Conservation (phyloP, 176 grass and related monocot genomes). For the Eragrostis nindensis region DNA sequence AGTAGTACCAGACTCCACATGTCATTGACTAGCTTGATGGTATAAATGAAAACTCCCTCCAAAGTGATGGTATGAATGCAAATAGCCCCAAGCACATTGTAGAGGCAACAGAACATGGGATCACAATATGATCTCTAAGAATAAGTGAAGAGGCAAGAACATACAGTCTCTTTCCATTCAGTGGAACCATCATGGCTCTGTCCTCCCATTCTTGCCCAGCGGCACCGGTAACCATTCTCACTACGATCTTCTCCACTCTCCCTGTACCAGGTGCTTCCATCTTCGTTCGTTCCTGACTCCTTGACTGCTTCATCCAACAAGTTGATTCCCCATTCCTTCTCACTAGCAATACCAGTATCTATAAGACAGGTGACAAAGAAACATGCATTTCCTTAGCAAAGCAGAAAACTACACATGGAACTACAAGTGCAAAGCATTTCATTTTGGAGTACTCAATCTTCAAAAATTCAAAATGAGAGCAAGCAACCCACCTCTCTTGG, state of each 20-base stretch:
- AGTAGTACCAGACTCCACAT: too few relatives aligned
- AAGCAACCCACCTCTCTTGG: conserved; percentile 81
- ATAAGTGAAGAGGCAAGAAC: conserved; percentile 38
- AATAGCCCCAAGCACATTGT: conserved; percentile 9
- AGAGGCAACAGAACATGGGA: background rate
- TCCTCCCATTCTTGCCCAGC: conserved; percentile 96
- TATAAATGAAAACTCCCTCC: too few relatives aligned
- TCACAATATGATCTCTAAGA: background rate
- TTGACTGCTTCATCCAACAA: conserved; percentile 82
- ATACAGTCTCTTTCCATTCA: conserved; percentile 92
- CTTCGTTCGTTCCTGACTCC: conserved; percentile 80
- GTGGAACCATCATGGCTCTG: conserved; percentile 71
- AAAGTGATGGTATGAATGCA: too few relatives aligned
- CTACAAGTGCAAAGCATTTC: background rate
- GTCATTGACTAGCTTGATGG: too few relatives aligned
- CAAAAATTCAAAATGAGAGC: background rate
- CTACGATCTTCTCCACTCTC: conserved; percentile 81
- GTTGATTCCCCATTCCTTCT: conserved; percentile 99
- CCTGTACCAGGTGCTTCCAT: conserved; percentile 96
- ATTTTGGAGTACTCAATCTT: background rate
- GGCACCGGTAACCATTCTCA: conserved; percentile 85
- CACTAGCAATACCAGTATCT: conserved; percentile 99
- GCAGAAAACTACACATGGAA: conserved; percentile 20
- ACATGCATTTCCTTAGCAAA: conserved; percentile 56
- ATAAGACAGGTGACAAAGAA: conserved; percentile 70